Percentiles rank a stretch among this genome's conserved stretches.
Conservation (phyloP, 768 basidiomycete genomes). For the Multifurca ochricompacta region DNA sequence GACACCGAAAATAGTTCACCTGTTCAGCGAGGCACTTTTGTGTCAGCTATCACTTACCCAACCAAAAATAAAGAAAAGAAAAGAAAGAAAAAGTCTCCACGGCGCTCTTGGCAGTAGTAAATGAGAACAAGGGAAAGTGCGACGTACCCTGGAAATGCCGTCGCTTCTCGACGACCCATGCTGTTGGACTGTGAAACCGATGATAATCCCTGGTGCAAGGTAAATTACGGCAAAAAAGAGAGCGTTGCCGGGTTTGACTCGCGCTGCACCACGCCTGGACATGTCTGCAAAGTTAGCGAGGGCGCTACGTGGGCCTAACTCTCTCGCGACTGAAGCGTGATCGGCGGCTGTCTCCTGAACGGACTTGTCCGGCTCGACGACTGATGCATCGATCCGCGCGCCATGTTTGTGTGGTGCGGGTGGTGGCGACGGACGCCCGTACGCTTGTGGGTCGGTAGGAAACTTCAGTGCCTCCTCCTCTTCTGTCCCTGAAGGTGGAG, state of each 20-base stretch:
- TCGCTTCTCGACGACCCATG: conserved; percentile 96
- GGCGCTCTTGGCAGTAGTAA: too few relatives aligned
- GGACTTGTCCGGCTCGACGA: conserved; percentile 46
- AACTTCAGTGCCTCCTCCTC: conserved; percentile 19
- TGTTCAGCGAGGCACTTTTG: conserved; percentile 27
- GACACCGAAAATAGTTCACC: conserved; percentile 95
- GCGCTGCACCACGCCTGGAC: conserved; percentile 28
- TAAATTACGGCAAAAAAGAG: conserved; percentile 95
- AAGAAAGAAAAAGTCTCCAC: too few relatives aligned
- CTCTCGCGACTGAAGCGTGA: conserved; percentile 62
- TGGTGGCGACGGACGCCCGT: conserved; percentile 26
- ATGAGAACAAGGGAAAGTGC: neutral
- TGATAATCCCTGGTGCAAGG: conserved; percentile 99
- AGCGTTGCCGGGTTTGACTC: conserved; percentile 65
- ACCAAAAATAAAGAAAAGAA: neutral
- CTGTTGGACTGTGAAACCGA: conserved; percentile 90
- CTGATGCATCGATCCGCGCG: conserved; percentile 66
- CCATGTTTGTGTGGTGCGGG: conserved; percentile 45
- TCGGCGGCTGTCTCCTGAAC: conserved; percentile 53
- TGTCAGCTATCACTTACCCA: neutral
- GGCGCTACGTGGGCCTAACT: conserved; percentile 52
- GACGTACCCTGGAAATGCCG: conserved; percentile 86
- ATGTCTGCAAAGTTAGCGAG: conserved; percentile 34
- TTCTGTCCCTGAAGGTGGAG: conserved; percentile 23
- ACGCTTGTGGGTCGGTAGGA: conserved; percentile 15